Evolutionary conservation across 176 grass and related monocot species (phyloP).

Genomic region (Avena insularis): DNA sequence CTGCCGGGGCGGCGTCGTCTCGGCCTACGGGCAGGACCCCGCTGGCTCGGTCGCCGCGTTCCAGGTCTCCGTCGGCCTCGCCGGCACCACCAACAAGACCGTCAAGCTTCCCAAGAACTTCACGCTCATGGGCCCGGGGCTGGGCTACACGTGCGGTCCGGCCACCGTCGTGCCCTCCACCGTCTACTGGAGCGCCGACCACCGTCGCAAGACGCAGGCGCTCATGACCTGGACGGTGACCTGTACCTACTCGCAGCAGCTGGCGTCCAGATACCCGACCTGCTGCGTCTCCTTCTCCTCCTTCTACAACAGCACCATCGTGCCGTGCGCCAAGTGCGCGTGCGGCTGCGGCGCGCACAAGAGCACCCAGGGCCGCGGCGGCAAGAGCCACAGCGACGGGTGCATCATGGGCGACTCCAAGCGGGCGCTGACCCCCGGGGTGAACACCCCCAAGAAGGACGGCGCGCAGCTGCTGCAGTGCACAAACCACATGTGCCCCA

Average conservation of each 20-base stretch:
- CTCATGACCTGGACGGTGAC: slow-evolving; percentile 91
- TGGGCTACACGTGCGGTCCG: slow-evolving; percentile 81
- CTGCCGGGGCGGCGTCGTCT: slow-evolving; percentile 90
- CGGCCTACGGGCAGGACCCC: slow-evolving; percentile 77
- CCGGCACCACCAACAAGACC: slow-evolving; percentile 93
- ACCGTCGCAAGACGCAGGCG: slow-evolving; percentile 80
- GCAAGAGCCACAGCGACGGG: slow-evolving; percentile 21
- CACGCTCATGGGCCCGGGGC: slow-evolving; percentile 71
- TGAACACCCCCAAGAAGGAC: slow-evolving; percentile 87
- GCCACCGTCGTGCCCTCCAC: slow-evolving; percentile 75
- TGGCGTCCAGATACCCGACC: slow-evolving; percentile 71
- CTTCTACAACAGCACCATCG: slow-evolving; percentile 94
- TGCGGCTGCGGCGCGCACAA: slow-evolving; percentile 70
- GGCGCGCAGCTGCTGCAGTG: slow-evolving; percentile 77
- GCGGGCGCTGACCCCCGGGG: slow-evolving; percentile 46
- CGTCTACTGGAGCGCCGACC: slow-evolving; percentile 64
- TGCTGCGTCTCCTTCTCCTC: slow-evolving; percentile 95
- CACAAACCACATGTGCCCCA: slow-evolving; percentile 86
- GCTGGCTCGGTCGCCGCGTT: slow-evolving; percentile 62
- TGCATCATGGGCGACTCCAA: slow-evolving; percentile 72
- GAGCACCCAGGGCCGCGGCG: slow-evolving; percentile 32
- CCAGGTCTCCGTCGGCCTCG: slow-evolving; percentile 82
- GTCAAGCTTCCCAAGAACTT: slow-evolving; percentile 89
- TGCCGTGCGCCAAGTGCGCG: slow-evolving; percentile 70
- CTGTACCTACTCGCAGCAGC: slow-evolving; percentile 84